Percentiles rank a stretch among this genome's conserved stretches.
These are phyloP conservation scores for Ephemerocybe angulata DNA, from an alignment of 768 basidiomycete genomes.

Conservation along the genomic window DNA sequence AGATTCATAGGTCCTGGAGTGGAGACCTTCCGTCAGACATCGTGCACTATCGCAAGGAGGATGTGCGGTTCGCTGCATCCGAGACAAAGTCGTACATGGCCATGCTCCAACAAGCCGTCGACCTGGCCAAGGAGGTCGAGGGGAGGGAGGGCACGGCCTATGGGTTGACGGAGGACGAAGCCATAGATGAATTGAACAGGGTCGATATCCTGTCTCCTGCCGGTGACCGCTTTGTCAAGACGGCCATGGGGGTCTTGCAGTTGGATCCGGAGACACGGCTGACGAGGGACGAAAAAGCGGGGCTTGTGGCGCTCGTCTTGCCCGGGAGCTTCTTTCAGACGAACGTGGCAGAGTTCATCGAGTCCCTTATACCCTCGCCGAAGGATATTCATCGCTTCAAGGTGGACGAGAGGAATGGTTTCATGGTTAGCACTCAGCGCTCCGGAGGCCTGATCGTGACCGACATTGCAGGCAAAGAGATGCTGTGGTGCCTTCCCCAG, in stretches of 20 bases:
- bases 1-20: background rate
- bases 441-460: slow-evolving; percentile 57
- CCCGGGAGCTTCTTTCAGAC: background rate
- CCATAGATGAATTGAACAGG: too few relatives aligned
- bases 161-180: too few relatives aligned
- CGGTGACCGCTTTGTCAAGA: too few relatives aligned
- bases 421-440: slow-evolving; percentile 55
- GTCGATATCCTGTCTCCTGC: too few relatives aligned
- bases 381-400: slow-evolving; percentile 67
- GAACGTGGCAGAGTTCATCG: too few relatives aligned
- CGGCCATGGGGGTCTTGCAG: too few relatives aligned
- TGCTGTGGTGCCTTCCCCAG: slow-evolving; percentile 61
- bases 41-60: background rate
- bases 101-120: background rate
- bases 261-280: too few relatives aligned
- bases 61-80: background rate
- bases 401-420: slow-evolving; percentile 58
- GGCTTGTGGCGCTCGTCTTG: too few relatives aligned
- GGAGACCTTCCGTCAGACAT: background rate
- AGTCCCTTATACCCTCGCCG: background rate
- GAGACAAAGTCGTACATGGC: background rate
- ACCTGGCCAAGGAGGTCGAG: background rate
- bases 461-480: slow-evolving; percentile 43
- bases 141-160: background rate
- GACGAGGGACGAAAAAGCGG: too few relatives aligned